phyloP scores from a whole-genome alignment of 169 alveolate genomes.

The Neospora caninum region DNA sequence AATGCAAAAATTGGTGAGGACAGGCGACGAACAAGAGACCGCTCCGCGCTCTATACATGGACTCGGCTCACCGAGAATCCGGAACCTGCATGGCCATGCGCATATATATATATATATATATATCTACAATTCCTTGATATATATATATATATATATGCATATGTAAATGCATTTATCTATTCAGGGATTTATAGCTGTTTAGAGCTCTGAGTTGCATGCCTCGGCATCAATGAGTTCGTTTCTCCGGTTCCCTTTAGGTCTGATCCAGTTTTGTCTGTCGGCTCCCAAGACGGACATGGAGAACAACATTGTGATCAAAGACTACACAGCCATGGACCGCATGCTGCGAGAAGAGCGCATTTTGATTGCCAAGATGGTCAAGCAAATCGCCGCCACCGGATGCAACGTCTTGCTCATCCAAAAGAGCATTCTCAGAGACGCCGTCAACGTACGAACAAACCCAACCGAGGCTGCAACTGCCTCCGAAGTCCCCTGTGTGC shows the following conservation, averaged over 20 bases:
- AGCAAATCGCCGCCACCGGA: slow-evolving; percentile 97
- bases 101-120: too few relatives aligned
- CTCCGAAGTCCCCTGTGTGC: neutral
- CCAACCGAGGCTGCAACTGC: too few relatives aligned
- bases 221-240: neutral
- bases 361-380: slow-evolving; percentile 95
- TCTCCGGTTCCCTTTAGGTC: slow-evolving; percentile 60
- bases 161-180: too few relatives aligned
- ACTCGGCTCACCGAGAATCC: too few relatives aligned
- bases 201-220: neutral
- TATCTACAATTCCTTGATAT: neutral
- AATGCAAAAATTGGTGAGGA: slow-evolving; percentile 94
- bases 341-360: slow-evolving; percentile 98
- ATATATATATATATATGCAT: neutral
- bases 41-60: too few relatives aligned
- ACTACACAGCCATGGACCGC: slow-evolving; percentile 92
- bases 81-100: too few relatives aligned
- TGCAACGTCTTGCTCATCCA: slow-evolving; percentile 98
- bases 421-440: slow-evolving; percentile 98
- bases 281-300: slow-evolving; percentile 99
- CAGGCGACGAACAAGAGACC: neutral
- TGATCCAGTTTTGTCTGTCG: slow-evolving; percentile 98
- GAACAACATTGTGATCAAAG: slow-evolving; percentile 85
- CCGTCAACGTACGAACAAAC: slow-evolving; percentile 85
- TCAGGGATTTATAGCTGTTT: too few relatives aligned